Evolutionary conservation across 2,329 filamentous ascomycete genomes (phyloP), one percentile per base, ranked within the genome.

Genomic region (Colletotrichum liaoningense): DNA sequence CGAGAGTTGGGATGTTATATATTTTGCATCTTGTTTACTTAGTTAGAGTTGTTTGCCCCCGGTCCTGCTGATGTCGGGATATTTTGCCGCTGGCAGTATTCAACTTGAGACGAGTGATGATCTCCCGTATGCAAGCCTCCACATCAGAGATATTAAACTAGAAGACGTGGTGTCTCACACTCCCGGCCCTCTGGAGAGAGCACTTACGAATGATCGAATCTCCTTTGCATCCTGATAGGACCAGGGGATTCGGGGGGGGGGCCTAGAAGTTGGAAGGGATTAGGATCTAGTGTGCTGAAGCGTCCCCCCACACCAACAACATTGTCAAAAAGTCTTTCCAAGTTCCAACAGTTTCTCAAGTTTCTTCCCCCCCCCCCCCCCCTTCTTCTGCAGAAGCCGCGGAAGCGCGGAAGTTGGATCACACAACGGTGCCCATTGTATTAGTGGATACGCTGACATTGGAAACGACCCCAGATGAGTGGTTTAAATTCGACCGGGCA

Each of bases 61-160:
- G 11, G 22, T 54, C 59, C 30, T 63, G 46, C n/a, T 54, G 38
- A 55, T 30, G 30, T 64, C 59, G 66, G 66, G 30, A 38, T 24
- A 59, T 64, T 55, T 55, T 64, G 67, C 67, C 54, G 54, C 35
- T 65, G 66, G 42, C 26, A 42, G 63, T 60, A 64, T 69, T 73
- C 38, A 69, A 73, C 59, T 55, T 69, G 70, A 73, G 59, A 73
- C 70, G 70, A 59, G 59, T 42, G 70, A 38, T 73, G 70, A 73
- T 73, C 67, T 70, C 70, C 70, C 70, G 70, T 59, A 73, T 70
- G 70, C 70, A 65, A 70, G 67, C 56, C 70, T 73, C 67, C 70
- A 70, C 67, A 63, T 42, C 60, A 52, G 55, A 52, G 59, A 60
- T 63, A 70, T 65, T 70, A 57, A 65, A 38, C 14, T 28, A 42